These are phyloP conservation scores for Aspergillus cristatus DNA, from an alignment of 495 filamentous ascomycete genomes.

Conservation along the genomic window DNA sequence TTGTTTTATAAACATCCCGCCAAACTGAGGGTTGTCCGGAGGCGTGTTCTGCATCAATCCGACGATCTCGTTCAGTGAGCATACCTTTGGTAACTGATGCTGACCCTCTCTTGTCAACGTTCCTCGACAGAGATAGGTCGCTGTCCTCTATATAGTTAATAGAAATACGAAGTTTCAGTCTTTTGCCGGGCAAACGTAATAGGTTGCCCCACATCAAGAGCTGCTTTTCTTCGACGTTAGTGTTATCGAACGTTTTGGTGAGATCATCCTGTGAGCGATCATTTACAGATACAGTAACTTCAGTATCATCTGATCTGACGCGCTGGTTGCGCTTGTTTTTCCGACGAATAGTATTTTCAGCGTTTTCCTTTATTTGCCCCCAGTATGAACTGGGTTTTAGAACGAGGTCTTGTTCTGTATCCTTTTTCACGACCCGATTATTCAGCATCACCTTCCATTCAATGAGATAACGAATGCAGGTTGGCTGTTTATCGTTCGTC, in stretches of 20 bases:
- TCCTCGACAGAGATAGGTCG: conserved; percentile 2
- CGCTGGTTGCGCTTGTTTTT: conserved; percentile 6
- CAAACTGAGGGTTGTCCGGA: conserved; percentile 15
- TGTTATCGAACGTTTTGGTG: conserved; percentile 9
- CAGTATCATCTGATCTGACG: conserved; percentile 13
- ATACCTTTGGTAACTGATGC: conserved; percentile 11
- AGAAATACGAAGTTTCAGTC: conserved; percentile 16
- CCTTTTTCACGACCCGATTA: conserved; percentile 12
- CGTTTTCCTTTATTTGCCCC: conserved; percentile 5
- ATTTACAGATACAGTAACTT: conserved; percentile 11
- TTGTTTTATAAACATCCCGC: conserved; percentile 20
- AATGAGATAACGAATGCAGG: conserved; percentile 20
- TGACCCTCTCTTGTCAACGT: conserved; percentile 14
- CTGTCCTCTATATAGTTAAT: conserved; percentile 12
- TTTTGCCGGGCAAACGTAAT: conserved; percentile 11
- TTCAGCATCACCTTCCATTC: conserved; percentile 22
- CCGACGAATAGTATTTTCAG: conserved; percentile 6
- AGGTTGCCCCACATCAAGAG: conserved; percentile 11
- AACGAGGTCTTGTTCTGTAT: conserved; percentile 19
- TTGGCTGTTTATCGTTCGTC: background rate
- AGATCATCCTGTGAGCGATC: conserved; percentile 11
- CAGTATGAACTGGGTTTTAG: conserved; percentile 6
- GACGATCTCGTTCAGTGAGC: conserved; percentile 14
- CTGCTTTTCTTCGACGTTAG: conserved; percentile 16
- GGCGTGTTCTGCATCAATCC: conserved; percentile 15